phyloP scores from a whole-genome alignment of 2,329 filamentous ascomycete genomes.

The Dactylellina drechsleri region DNA sequence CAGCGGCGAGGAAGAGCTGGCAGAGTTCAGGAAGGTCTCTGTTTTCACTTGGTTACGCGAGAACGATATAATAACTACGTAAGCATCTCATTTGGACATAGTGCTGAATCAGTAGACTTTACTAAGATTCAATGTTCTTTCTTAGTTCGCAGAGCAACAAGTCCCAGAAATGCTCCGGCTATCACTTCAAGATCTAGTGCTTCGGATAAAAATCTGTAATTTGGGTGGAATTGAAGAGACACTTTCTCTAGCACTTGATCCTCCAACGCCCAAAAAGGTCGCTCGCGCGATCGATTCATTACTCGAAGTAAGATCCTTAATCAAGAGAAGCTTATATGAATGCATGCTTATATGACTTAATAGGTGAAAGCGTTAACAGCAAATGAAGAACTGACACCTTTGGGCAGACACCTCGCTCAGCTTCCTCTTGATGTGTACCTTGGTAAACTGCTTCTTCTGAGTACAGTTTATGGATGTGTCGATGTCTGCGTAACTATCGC shows the following conservation, averaged over 20 bases:
- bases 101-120: background rate
- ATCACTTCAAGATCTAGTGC: slow-evolving; percentile 91
- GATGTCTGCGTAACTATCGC: slow-evolving; percentile 92
- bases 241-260: slow-evolving; percentile 84
- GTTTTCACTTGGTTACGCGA: slow-evolving; percentile 95
- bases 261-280: slow-evolving; percentile 90
- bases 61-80: slow-evolving; percentile 80
- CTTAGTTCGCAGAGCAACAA: slow-evolving; percentile 85
- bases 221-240: slow-evolving; percentile 93
- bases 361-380: slow-evolving; percentile 73
- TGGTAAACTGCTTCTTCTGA: slow-evolving; percentile 89
- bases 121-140: slow-evolving; percentile 5
- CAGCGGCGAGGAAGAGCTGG: slow-evolving; percentile 93
- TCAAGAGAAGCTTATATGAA: no score
- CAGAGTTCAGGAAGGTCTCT: slow-evolving; percentile 92
- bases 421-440: slow-evolving; percentile 93
- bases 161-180: slow-evolving; percentile 95
- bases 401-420: slow-evolving; percentile 86
- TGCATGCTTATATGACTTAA: no score
- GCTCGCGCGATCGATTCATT: slow-evolving; percentile 90
- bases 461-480: slow-evolving; percentile 86
- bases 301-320: slow-evolving; percentile 68
- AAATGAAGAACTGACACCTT: slow-evolving; percentile 82
- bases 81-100: slow-evolving; percentile 49
- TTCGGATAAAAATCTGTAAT: slow-evolving; percentile 97